Percentiles rank a stretch among this genome's conserved stretches.
phyloP scores from a whole-genome alignment of 768 basidiomycete genomes.

The Nidularia pulvinata region DNA sequence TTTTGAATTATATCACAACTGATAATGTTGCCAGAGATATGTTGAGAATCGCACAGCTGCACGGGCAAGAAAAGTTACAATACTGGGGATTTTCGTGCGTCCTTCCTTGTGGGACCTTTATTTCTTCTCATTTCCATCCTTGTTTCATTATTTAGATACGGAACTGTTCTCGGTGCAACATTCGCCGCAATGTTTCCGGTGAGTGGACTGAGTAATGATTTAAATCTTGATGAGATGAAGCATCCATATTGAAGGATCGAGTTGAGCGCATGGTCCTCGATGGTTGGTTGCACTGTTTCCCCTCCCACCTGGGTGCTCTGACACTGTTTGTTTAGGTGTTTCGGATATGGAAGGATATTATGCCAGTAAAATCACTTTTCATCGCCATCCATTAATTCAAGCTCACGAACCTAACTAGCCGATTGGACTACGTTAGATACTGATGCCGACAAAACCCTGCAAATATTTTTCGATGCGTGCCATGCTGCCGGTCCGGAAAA shows the following conservation, averaged over 20 bases:
- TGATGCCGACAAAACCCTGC: constrained; percentile 32
- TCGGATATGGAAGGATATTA: constrained; percentile 36
- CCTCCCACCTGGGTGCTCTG: too few relatives aligned
- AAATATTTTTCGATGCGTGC: constrained; percentile 32
- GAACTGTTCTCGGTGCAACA: constrained; percentile 20
- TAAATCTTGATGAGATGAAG: neutral
- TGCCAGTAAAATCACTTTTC: too few relatives aligned
- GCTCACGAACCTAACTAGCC: neutral
- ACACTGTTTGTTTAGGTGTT: constrained; percentile 13
- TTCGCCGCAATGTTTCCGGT: constrained; percentile 33
- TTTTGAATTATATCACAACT: constrained; percentile 28
- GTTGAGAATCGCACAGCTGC: constrained; percentile 27
- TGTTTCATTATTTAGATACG: constrained; percentile 14
- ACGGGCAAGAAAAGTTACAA: constrained; percentile 27
- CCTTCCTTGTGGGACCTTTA: neutral
- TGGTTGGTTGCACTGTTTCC: constrained; percentile 2
- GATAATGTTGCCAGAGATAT: constrained; percentile 37
- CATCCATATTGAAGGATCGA: constrained; percentile 22
- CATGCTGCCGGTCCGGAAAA: constrained; percentile 27
- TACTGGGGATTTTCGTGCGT: constrained; percentile 26
- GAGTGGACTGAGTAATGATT: neutral
- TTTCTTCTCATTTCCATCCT: neutral
- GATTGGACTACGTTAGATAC: constrained; percentile 31
- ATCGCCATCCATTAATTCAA: too few relatives aligned
- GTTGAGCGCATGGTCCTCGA: constrained; percentile 35